Percentiles rank a stretch among this genome's conserved stretches.
phyloP scores from a whole-genome alignment of 2,329 filamentous ascomycete species.

The Apiospora aurea region DNA sequence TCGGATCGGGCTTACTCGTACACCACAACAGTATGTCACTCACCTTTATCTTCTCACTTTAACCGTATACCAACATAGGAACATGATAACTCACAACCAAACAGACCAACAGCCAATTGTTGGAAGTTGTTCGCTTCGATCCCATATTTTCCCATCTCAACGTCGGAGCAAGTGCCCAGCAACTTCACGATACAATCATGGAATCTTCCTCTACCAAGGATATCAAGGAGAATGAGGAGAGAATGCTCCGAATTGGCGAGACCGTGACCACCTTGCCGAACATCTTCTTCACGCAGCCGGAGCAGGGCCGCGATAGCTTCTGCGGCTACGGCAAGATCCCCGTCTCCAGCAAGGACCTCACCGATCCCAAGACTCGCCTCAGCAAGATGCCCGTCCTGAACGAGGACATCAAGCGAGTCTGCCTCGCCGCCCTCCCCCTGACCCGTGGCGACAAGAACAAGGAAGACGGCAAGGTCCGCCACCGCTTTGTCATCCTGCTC shows the following conservation, averaged over 20 bases:
- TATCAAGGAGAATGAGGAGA: background rate
- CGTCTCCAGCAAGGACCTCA: background rate
- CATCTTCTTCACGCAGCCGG: background rate
- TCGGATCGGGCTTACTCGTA: no score
- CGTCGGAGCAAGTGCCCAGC: background rate
- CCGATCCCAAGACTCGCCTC: background rate
- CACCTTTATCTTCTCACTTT: background rate
- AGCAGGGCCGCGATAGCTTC: no score
- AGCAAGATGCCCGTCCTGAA: background rate
- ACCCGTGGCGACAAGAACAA: background rate
- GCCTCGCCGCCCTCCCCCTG: background rate
- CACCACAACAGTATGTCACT: background rate
- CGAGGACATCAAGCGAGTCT: background rate
- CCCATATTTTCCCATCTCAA: background rate
- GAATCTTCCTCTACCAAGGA: background rate
- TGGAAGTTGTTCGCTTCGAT: background rate
- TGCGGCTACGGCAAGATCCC: background rate
- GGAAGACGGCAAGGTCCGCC: background rate
- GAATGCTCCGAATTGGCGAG: background rate
- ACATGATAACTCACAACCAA: background rate
- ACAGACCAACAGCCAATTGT: background rate
- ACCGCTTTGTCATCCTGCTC: background rate
- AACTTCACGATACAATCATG: background rate
- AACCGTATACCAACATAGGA: background rate
- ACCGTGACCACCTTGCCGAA: background rate